These are phyloP conservation scores for Lichina pygmaea DNA, from an alignment of 495 filamentous ascomycete genomes.

Conservation along the genomic window DNA sequence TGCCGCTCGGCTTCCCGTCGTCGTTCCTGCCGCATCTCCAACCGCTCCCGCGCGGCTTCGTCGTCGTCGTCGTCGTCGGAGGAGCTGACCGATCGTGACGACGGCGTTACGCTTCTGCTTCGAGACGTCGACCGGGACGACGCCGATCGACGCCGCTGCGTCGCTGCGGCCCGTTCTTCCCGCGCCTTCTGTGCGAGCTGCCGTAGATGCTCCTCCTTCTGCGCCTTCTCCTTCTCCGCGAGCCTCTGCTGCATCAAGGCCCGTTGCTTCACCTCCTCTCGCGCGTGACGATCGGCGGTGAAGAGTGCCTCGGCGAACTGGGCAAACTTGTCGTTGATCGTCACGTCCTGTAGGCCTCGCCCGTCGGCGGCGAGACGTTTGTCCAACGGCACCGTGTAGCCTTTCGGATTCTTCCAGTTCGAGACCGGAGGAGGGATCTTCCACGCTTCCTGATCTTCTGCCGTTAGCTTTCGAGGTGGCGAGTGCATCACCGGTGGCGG, in stretches of 20 bases:
- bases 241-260: conserved; percentile 88
- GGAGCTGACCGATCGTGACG: conserved; percentile 22
- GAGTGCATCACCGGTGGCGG: conserved; percentile 91
- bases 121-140: conserved; percentile 17
- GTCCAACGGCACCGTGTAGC: conserved; percentile 88
- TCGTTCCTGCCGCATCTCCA: conserved; percentile 50
- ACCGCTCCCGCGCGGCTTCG: conserved; percentile 37
- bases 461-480: conserved; percentile 80
- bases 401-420: conserved; percentile 99
- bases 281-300: conserved; percentile 78
- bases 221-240: conserved; percentile 82
- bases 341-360: conserved; percentile 72
- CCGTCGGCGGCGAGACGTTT: conserved; percentile 95
- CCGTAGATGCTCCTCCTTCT: conserved; percentile 84
- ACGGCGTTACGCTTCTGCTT: conserved; percentile 15
- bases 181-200: conserved; percentile 75
- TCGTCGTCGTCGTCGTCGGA: no score
- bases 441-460: conserved; percentile 94
- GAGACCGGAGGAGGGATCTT: conserved; percentile 82
- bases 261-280: conserved; percentile 83
- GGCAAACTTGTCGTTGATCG: conserved; percentile 97
- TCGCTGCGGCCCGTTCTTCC: conserved; percentile 32
- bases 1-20: conserved; percentile 66
- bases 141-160: conserved; percentile 16
- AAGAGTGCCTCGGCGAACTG: conserved; percentile 86